Base-by-base conservation (phyloP, 805 yeast species). In the Kodamaea kakaduensis region DNA sequence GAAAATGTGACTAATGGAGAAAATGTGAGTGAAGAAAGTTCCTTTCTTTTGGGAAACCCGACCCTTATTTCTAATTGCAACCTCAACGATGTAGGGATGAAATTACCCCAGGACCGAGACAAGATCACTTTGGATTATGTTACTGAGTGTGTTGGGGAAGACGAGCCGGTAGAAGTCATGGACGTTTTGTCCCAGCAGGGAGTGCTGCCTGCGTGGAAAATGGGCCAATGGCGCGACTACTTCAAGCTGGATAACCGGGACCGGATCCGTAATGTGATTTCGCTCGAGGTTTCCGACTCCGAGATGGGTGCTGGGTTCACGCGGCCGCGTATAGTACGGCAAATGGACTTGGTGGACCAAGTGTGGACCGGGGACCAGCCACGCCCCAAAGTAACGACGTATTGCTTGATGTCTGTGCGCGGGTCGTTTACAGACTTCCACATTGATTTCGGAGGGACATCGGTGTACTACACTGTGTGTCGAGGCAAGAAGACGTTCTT, bases 371-470 rank as follows among this genome's bases (percentile, higher is more conserved):
- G 36, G 17, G 41, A 46, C 4, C 52, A 51, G 31, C 50, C 40
- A 3, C 58, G 77, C 35, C 84, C 87, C 1, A 71, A 77, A 42
- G 84, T 82, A 2, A 77, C 87, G 14, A 76, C 80, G 36, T 88
- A 88, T 54, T 81, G 94, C 43, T 64, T 88, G 25, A 88, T 88
- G 95, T 83, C 94, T 0, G 95, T 85, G 2, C 64, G 69, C 17
- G 76, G 81, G 41, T 78, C 93, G 2, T 88, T 75, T 53, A 88
- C 96, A 0, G 97, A 88, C 54, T 88, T 87, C 59, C 97, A 88
- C 56, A 67, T 88, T 27, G 97, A 88, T 56, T 88, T 88, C 56
- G 93, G 94, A 2, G 97, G 96, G 0, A 84, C 96, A 0, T 83
- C 93, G 1, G 97, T 88, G 4, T 88, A 85, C 54, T 88, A 88